Base-by-base conservation (phyloP, 73 alveolate species). In the Paramecium primaurelia region DNA sequence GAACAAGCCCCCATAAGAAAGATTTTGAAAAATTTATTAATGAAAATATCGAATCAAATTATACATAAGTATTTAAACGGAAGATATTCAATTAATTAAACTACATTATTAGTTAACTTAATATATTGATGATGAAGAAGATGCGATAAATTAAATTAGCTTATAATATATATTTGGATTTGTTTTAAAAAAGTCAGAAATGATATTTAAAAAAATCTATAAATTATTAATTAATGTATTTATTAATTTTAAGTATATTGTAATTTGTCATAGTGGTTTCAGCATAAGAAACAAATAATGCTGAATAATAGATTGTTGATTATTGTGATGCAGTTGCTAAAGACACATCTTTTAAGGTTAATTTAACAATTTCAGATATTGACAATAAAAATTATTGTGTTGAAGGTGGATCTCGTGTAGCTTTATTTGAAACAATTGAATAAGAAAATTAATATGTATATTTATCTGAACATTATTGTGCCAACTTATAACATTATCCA, bases 401-500 rank as follows among this genome's bases (percentile, higher is more conserved):
- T 10, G 84, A 64, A 64, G 49, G 84, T 3, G 47, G 54, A 64
- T 32, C 22, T 20, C 45, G 84, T 34, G 84, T 20, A 11, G 30
- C 12, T 8, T 12, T 64, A 28, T 64, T 25, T 12, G 84, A 64
- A 10, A 42, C 26, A 64, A 20, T 64, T 3, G 47, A 28, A 32
- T 7, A 28, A 32, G 84, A 34, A 6, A 11, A 64, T 64, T 9
- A 64, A 34, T 64, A 64, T 64, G 77, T 59, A 4, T 25, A 64
- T 64, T 64, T 64, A 9, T 64, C 84, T 32, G 84, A 64, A 64
- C 16, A 73, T 18, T 73, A 73, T 73, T 73, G 87, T 73, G 87
- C 58, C 16, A 73, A 73, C 59, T 37, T 73, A 37, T 22, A 37
- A 73, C 10, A 73, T 20, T 71, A 71, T 34, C 86, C 86, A 71